Evolutionary conservation across 2,329 filamentous ascomycete species (phyloP).

Genomic region (Tolypocladium album): DNA sequence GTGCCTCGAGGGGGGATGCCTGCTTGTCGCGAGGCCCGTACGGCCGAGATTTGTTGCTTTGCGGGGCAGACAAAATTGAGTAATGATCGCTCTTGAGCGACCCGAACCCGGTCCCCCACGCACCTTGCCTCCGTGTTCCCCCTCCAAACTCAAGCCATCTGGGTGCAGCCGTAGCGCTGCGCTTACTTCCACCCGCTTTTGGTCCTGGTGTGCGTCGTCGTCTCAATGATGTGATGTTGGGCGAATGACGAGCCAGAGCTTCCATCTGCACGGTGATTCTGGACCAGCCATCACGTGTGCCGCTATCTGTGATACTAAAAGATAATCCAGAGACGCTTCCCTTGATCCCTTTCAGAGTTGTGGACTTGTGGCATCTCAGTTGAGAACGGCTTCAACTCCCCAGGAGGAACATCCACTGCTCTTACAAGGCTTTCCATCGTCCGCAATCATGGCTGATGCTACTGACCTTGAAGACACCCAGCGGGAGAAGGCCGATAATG

Average conservation of each 20-base stretch:
- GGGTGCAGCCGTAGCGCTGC: not conserved
- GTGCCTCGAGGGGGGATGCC: too few relatives aligned
- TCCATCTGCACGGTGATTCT: not conserved
- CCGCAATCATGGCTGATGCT: constrained; percentile 1
- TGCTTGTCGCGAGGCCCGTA: too few relatives aligned
- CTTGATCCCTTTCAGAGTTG: not conserved
- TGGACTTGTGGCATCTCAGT: not conserved
- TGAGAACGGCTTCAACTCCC: not conserved
- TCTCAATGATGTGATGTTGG: not conserved
- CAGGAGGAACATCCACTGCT: not conserved
- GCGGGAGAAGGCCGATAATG: not conserved
- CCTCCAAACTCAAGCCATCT: not conserved
- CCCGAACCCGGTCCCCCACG: too few relatives aligned
- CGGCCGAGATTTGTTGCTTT: not conserved
- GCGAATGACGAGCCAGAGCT: not conserved
- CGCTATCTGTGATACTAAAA: not conserved
- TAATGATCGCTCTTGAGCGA: not conserved
- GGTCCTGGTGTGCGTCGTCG: not conserved
- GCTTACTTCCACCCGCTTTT: not conserved
- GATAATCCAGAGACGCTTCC: not conserved
- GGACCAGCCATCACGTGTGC: not conserved
- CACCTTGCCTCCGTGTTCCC: not conserved
- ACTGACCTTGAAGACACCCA: not conserved
- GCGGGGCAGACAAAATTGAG: not conserved
- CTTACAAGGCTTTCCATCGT: not conserved